Conservation (phyloP, 495 filamentous ascomycete species). For the Neurospora sublineolata region DNA sequence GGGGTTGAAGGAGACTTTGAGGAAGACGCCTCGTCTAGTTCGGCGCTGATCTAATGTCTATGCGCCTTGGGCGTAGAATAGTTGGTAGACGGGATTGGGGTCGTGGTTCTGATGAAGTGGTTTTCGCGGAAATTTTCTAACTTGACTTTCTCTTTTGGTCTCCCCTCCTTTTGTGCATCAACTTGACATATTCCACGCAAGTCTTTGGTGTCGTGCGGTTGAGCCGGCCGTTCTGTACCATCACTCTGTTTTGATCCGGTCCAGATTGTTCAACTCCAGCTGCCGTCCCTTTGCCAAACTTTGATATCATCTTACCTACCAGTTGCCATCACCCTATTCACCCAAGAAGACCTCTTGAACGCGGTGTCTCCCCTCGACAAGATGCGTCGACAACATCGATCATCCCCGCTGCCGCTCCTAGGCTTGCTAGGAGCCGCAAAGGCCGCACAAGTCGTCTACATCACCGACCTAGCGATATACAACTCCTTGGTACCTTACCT, state of each 20-base stretch:
- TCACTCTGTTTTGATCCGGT: not conserved
- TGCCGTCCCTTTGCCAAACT: not conserved
- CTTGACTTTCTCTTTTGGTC: not conserved
- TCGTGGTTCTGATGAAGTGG: not conserved
- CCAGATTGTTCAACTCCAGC: not conserved
- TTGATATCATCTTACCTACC: not conserved
- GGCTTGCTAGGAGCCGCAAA: constrained; percentile 4
- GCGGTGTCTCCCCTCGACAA: not conserved
- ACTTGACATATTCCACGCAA: not conserved
- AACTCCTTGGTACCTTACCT: constrained; percentile 25
- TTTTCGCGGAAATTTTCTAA: not conserved
- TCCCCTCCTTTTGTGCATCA: not conserved
- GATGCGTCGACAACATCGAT: constrained; percentile 7
- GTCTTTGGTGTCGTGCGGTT: not conserved
- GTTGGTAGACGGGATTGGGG: not conserved
- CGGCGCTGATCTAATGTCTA: not conserved
- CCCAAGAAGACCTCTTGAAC: rapidly evolving
- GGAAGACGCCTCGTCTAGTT: not conserved
- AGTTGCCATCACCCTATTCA: not conserved
- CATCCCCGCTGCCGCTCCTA: constrained; percentile 2
- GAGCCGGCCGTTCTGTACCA: not conserved
- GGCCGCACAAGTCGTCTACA: constrained; percentile 21
- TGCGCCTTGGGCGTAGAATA: not conserved
- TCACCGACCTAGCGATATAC: constrained; percentile 33
- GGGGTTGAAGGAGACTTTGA: not conserved